Percentiles rank a stretch among this genome's conserved stretches.
These are phyloP conservation scores for Yarrowia sp. DNA, from an alignment of 805 yeast genomes.

Conservation along the genomic window DNA sequence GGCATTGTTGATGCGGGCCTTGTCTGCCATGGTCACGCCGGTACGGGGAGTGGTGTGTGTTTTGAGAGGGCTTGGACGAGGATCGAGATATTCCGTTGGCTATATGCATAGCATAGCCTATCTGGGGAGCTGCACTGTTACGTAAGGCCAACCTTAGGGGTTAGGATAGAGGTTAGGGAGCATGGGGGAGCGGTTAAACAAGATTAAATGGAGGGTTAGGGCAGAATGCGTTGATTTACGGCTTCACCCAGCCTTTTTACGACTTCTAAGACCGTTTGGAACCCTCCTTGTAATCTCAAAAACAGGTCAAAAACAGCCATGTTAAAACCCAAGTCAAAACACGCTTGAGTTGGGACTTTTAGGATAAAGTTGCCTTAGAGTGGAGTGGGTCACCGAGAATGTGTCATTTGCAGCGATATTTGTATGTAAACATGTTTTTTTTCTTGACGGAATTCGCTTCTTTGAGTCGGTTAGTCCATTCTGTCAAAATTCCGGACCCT, in stretches of 20 bases:
- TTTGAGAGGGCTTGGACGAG: too few relatives aligned
- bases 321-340: slow-evolving; percentile 2
- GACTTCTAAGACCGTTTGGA: too few relatives aligned
- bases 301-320: neutral
- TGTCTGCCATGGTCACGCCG: slow-evolving; percentile 28
- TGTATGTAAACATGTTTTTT: neutral
- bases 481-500: neutral
- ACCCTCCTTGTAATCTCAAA: neutral
- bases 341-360: neutral
- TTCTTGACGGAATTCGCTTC: neutral
- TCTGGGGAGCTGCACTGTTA: neutral
- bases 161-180: neutral
- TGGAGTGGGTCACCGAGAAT: too few relatives aligned
- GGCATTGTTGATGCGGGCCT: slow-evolving; percentile 40
- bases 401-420: too few relatives aligned
- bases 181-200: neutral
- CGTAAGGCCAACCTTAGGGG: neutral
- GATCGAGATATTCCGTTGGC: neutral
- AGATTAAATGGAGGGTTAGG: too few relatives aligned
- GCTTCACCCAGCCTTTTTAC: too few relatives aligned
- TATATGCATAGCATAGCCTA: slow-evolving; percentile 12
- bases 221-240: too few relatives aligned
- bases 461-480: too few relatives aligned
- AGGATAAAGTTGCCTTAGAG: neutral
- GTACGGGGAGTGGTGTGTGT: neutral